These are phyloP conservation scores for Phytophthora uliginosa DNA, from an alignment of 352 stramenopile genomes.

Conservation along the genomic window DNA sequence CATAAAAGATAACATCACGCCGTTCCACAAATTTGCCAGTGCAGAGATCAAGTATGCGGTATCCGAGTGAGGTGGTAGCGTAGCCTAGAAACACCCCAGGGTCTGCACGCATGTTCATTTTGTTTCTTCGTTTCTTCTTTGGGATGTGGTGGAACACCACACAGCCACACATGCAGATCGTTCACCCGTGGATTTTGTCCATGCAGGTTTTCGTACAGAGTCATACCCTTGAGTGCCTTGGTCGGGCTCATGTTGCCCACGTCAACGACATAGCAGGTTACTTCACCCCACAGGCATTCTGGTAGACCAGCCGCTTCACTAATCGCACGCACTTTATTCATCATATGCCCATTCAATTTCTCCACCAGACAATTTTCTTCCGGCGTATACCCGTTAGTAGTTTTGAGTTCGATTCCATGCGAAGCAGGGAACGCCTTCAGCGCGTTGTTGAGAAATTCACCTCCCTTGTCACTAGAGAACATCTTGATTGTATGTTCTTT, in stretches of 20 bases:
- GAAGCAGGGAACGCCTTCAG: background rate
- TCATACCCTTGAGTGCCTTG: background rate
- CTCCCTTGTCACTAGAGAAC: slow-evolving; percentile 3
- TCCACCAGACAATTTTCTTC: slow-evolving; percentile 1
- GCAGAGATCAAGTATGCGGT: background rate
- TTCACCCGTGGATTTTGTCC: background rate
- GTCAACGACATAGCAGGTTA: background rate
- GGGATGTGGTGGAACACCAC: background rate
- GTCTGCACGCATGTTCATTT: background rate
- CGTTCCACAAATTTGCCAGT: background rate
- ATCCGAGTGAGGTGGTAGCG: background rate
- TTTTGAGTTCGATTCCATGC: background rate
- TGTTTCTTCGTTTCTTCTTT: background rate
- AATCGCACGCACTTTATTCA: background rate
- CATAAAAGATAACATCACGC: background rate
- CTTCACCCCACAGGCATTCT: background rate
- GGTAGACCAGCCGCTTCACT: slow-evolving; percentile 1
- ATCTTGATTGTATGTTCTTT: background rate
- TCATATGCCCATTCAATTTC: background rate
- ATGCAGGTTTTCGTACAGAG: background rate
- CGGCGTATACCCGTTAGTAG: background rate
- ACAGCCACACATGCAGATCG: background rate
- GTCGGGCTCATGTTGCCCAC: slow-evolving; percentile 2
- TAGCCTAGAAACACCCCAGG: background rate
- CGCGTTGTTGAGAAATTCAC: background rate